These are phyloP conservation scores for Talaromyces sp. DNA, from an alignment of 2,329 filamentous ascomycete species.

Conservation along the genomic window DNA sequence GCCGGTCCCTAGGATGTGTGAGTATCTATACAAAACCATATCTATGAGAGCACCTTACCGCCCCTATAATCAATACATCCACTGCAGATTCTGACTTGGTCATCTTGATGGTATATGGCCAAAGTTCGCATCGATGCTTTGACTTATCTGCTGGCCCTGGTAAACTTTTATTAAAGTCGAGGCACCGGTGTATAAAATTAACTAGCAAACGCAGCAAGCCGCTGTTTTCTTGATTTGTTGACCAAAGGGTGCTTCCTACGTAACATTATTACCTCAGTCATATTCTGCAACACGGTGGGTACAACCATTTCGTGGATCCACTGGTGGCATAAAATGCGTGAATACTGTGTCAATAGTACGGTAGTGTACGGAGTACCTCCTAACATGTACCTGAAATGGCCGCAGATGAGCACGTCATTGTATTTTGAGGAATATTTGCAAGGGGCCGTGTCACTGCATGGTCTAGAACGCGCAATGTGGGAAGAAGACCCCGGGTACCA, in stretches of 20 bases:
- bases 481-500: too few relatives aligned
- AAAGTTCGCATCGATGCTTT: not conserved
- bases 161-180: not conserved
- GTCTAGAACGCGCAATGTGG: too few relatives aligned
- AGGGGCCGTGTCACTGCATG: not conserved
- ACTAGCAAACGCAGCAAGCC: not conserved
- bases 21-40: not conserved
- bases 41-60: not conserved
- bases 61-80: conserved; percentile 2
- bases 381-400: not conserved
- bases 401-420: not conserved
- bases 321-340: not conserved
- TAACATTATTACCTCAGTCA: not conserved
- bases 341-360: not conserved
- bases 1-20: not conserved
- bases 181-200: not conserved
- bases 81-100: not conserved
- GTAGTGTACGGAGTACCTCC: not conserved
- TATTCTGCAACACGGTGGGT: not conserved
- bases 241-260: not conserved
- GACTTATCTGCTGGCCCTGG: not conserved
- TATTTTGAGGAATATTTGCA: not conserved
- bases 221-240: not conserved
- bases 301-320: not conserved
- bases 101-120: not conserved